Percentiles rank a stretch among this genome's conserved stretches.
Evolutionary conservation across 305 asterid genomes (phyloP).

Genomic region (Ilex paraguariensis): DNA sequence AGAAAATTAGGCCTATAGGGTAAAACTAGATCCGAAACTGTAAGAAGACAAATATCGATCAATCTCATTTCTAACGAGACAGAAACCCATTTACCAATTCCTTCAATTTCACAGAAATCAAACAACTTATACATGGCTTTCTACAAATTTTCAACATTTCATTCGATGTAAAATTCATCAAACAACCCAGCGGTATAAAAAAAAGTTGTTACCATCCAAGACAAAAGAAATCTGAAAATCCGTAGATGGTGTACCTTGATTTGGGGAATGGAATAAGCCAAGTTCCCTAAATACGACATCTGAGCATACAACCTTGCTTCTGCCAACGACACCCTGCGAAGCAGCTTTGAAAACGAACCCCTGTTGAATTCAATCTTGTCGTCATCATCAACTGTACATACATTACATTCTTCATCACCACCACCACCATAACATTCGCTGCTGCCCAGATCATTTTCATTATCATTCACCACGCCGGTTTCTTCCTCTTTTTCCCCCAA

Average conservation of each 20-base stretch:
- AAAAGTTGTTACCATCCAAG: not conserved
- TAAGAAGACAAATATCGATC: too few species aligned
- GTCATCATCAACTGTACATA: slow-evolving; percentile 40
- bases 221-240: not conserved
- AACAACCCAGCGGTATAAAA: too few species aligned
- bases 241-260: slow-evolving; percentile 55
- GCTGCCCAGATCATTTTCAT: not conserved
- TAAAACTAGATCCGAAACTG: too few species aligned
- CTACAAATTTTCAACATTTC: not conserved
- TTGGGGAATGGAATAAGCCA: slow-evolving; percentile 83
- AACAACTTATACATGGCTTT: not conserved
- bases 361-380: slow-evolving; percentile 11
- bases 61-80: too few species aligned
- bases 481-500: not conserved
- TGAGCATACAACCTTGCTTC: slow-evolving; percentile 79
- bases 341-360: slow-evolving; percentile 72
- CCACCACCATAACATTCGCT: too few species aligned
- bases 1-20: too few species aligned
- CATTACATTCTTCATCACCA: slow-evolving; percentile 41
- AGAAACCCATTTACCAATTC: too few species aligned
- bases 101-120: not conserved
- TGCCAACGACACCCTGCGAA: slow-evolving; percentile 62
- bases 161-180: too few species aligned
- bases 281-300: slow-evolving; percentile 74
- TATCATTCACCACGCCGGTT: not conserved